Evolutionary conservation across 1,284 basidiomycete species (phyloP).

Genomic region (Austroboletus novae-zelandiae): DNA sequence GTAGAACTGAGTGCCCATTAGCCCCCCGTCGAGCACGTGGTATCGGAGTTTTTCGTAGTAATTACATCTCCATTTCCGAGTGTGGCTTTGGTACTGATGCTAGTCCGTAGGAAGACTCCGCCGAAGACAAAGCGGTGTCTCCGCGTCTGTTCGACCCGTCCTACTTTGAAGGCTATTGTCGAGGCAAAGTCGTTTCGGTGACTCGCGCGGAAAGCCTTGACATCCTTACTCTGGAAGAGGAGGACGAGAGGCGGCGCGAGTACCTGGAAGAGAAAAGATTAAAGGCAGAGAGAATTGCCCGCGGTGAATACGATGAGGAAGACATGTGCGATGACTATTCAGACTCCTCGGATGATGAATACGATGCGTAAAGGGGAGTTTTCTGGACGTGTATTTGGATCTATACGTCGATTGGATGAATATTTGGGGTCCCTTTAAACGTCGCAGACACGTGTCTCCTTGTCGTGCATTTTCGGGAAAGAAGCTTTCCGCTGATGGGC

Average conservation of each 20-base stretch:
- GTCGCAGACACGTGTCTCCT: no score
- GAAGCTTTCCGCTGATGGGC: no score
- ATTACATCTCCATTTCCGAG: not conserved
- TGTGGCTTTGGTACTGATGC: not conserved
- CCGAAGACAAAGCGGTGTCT: conserved; percentile 20
- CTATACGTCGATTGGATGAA: no score
- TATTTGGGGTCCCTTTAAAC: no score
- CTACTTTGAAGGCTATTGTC: conserved; percentile 21
- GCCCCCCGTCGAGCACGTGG: conserved; percentile 23
- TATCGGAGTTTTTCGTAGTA: not conserved
- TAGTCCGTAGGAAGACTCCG: conserved; percentile 11
- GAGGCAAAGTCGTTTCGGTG: conserved; percentile 18
- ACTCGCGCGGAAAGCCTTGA: conserved; percentile 13
- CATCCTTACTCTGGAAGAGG: conserved; percentile 21
- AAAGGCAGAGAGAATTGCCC: conserved; percentile 7
- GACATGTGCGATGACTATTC: not conserved
- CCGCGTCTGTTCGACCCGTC: conserved; percentile 22
- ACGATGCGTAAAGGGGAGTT: conserved; percentile 3
- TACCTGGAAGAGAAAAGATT: conserved; percentile 10
- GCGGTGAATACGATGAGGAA: conserved; percentile 8
- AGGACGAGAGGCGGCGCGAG: conserved; percentile 2
- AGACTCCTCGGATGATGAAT: not conserved
- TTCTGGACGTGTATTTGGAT: no score
- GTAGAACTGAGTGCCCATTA: not conserved
- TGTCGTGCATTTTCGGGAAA: no score